A percentile compares a stretch with the other conserved stretches of the same genome.
phyloP scores from a whole-genome alignment of 495 filamentous ascomycete species.

The Penicillium simplicissimum region DNA sequence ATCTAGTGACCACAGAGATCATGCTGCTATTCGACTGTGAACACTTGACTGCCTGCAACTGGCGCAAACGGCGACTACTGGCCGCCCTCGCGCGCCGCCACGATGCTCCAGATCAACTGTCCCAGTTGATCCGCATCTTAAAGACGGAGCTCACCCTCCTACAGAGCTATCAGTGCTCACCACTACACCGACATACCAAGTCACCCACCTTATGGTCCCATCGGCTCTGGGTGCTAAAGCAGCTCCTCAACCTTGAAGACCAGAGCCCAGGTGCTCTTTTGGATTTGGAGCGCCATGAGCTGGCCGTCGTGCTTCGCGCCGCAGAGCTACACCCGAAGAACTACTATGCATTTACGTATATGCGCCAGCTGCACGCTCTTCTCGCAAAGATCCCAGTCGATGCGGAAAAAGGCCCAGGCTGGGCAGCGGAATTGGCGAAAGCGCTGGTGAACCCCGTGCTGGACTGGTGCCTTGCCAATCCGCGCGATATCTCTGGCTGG shows the following conservation, averaged over 20 bases:
- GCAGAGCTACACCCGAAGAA: conserved; percentile 78
- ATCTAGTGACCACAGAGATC: conserved; percentile 54
- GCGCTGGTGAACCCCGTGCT: conserved; percentile 27
- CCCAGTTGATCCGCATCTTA: conserved; percentile 29
- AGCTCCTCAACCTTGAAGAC: conserved; percentile 20
- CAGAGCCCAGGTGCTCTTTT: conserved; percentile 11
- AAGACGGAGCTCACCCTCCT: conserved; percentile 57
- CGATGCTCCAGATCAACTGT: conserved; percentile 9
- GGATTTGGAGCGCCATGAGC: conserved; percentile 40
- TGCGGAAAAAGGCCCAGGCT: background rate
- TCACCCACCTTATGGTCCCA: conserved; percentile 82
- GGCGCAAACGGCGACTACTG: conserved; percentile 62
- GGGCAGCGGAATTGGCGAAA: conserved; percentile 30
- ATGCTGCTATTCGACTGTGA: conserved; percentile 81
- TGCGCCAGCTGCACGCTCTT: conserved; percentile 53
- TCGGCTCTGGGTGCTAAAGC: conserved; percentile 64
- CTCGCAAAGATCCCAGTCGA: conserved; percentile 14
- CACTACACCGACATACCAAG: conserved; percentile 78
- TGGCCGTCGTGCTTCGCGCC: conserved; percentile 59
- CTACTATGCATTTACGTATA: conserved; percentile 81
- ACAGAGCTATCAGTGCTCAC: conserved; percentile 71
- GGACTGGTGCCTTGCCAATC: conserved; percentile 64
- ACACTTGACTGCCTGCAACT: conserved; percentile 79
- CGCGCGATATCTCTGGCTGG: conserved; percentile 77
- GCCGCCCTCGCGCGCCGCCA: conserved; percentile 19